Base-by-base conservation (phyloP, 805 yeast species). In the Yarrowia osloensis region DNA sequence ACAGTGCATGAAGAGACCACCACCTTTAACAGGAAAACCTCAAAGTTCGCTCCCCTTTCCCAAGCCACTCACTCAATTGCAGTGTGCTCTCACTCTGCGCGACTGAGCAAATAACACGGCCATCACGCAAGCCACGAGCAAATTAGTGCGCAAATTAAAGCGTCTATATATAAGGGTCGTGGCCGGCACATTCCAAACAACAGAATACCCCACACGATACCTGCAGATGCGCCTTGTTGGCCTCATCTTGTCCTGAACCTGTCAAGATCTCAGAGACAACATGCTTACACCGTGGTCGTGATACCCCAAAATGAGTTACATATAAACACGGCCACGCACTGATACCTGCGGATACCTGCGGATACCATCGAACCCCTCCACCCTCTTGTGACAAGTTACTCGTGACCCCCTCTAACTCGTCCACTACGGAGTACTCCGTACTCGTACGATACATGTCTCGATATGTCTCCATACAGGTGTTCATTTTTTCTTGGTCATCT, bases 121-220 rank as follows among this genome's bases (percentile, higher is more conserved):
- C 29, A 40, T 33, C 21, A 7, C 21, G 7, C 28, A 49, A 21
- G 21, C 42, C 31, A 49, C 63, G 42, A 37, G 61, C 67, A 63
- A 63, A 50, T 37, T 49, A 52, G n/a, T 35, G 47, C 15, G 59
- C 67, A 52, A 63, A 50, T 54, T 59, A 17, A 26, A 28, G 17
- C 28, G 17, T 4, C 24, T 35, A 37, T 35, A 35, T 54, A 54
- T 17, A 37, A 24, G n/a, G 31, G 2, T 4, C 5, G 15, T 9
- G 42, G 15, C 21, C 29, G 12, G 21, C 17, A 26, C 35, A n/a
- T 47, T 4, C 17, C 37, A 19, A 6, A 19, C 7, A 12, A 29
- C 0, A 5, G 21, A 4, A n/a, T 28, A 17, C 5, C 24, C 31
- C 42, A 33, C 40, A 22, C 22, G 44, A 33, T 52, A 52, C 29